phyloP scores from a whole-genome alignment of 2,329 filamentous ascomycete genomes.

The Coniella vitis region DNA sequence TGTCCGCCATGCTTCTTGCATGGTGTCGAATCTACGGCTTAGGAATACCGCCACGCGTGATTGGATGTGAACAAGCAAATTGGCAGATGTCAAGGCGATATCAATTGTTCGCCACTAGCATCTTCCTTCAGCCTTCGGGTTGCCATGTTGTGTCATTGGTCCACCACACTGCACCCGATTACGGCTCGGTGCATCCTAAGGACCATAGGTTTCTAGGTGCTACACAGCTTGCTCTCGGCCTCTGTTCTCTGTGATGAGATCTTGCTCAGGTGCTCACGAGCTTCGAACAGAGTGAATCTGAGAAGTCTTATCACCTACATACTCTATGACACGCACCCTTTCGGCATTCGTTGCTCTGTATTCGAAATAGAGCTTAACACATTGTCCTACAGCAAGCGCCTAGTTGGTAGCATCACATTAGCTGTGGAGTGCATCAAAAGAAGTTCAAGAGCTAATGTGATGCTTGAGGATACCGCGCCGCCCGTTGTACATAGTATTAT shows the following conservation, averaged over 20 bases:
- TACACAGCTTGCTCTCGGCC: constrained; percentile 1
- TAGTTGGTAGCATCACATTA: background rate
- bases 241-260: no score
- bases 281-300: no score
- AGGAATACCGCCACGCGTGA: background rate
- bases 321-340: no score
- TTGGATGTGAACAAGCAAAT: background rate
- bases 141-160: constrained; percentile 6
- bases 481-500: background rate
- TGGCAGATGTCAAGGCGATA: background rate
- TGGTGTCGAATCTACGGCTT: background rate
- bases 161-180: constrained; percentile 1
- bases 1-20: background rate
- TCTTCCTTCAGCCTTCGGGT: constrained; percentile 10
- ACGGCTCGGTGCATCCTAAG: constrained; percentile 13
- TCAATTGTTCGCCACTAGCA: background rate
- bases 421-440: background rate
- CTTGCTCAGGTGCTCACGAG: no score
- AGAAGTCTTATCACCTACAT: no score
- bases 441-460: constrained; percentile 8
- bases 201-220: constrained; percentile 5
- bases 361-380: background rate
- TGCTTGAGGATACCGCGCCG: constrained; percentile 2
- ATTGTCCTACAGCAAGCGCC: background rate
- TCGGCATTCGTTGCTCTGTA: background rate